Evolutionary conservation across 163 green algal species (phyloP).

Genomic region (Volvox carteri): DNA sequence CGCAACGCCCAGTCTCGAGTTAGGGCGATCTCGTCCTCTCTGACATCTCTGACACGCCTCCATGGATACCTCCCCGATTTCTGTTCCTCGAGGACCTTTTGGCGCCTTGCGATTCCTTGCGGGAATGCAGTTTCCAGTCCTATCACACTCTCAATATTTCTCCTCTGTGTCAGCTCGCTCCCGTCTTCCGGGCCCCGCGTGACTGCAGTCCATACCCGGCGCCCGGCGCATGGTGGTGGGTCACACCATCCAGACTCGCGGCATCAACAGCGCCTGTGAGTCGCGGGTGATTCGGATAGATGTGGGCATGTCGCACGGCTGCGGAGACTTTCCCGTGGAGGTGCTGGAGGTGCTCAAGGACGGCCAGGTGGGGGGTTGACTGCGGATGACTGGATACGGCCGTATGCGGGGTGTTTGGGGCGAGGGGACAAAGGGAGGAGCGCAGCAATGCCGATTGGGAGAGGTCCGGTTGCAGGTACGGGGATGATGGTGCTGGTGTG

Average conservation of each 20-base stretch:
- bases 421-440: background rate
- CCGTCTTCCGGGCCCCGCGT: too few relatives aligned
- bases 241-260: conserved; percentile 88
- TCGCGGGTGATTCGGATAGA: conserved; percentile 86
- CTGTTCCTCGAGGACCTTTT: too few relatives aligned
- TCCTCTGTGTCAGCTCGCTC: too few relatives aligned
- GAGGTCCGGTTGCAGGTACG: background rate
- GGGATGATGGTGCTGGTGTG: background rate
- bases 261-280: conserved; percentile 90
- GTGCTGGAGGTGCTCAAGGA: conserved; percentile 80
- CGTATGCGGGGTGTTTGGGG: background rate
- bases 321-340: conserved; percentile 80
- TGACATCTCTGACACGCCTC: too few relatives aligned
- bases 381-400: too few relatives aligned
- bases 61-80: too few relatives aligned
- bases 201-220: conserved; percentile 65
- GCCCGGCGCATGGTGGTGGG: conserved; percentile 78
- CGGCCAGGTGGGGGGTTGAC: conserved; percentile 30
- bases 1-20: too few relatives aligned
- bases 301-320: conserved; percentile 91
- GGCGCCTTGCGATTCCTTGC: too few relatives aligned
- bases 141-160: too few relatives aligned
- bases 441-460: too few relatives aligned
- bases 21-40: too few relatives aligned
- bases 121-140: too few relatives aligned